Evolutionary conservation across 768 basidiomycete species (phyloP).

Genomic region (Trametes meyenii): DNA sequence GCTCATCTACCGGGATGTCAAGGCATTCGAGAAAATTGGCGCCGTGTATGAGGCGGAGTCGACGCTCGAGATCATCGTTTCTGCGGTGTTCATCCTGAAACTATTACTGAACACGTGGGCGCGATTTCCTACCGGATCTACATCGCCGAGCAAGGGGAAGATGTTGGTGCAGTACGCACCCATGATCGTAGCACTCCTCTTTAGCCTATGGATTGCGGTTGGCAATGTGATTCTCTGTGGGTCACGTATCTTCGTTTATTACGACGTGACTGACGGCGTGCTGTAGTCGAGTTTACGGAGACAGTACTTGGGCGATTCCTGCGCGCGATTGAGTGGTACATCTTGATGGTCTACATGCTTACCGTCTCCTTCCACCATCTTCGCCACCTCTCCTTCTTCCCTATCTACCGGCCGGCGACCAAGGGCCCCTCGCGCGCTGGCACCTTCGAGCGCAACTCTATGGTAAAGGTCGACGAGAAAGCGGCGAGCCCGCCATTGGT

Average conservation of each 20-base stretch:
- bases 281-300: slow-evolving; percentile 70
- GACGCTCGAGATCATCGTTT: slow-evolving; percentile 59
- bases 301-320: slow-evolving; percentile 67
- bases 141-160: slow-evolving; percentile 40
- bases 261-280: neutral
- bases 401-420: slow-evolving; percentile 15
- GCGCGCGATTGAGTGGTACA: slow-evolving; percentile 63
- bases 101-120: slow-evolving; percentile 59
- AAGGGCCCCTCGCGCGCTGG: slow-evolving; percentile 11
- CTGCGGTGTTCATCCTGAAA: slow-evolving; percentile 63
- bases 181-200: slow-evolving; percentile 52
- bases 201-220: slow-evolving; percentile 56
- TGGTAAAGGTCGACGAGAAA: slow-evolving; percentile 3
- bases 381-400: slow-evolving; percentile 24
- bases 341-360: slow-evolving; percentile 60
- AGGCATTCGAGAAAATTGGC: slow-evolving; percentile 40
- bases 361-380: slow-evolving; percentile 44
- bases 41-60: slow-evolving; percentile 60
- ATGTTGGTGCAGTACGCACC: slow-evolving; percentile 50
- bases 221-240: slow-evolving; percentile 61
- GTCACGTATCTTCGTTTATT: slow-evolving; percentile 32
- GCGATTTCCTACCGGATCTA: slow-evolving; percentile 34
- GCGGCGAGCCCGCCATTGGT: neutral
- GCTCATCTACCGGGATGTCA: slow-evolving; percentile 60
- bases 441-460: slow-evolving; percentile 8